Conservation (phyloP, 1,284 basidiomycete species). For the Paramarasmius palmivorus region DNA sequence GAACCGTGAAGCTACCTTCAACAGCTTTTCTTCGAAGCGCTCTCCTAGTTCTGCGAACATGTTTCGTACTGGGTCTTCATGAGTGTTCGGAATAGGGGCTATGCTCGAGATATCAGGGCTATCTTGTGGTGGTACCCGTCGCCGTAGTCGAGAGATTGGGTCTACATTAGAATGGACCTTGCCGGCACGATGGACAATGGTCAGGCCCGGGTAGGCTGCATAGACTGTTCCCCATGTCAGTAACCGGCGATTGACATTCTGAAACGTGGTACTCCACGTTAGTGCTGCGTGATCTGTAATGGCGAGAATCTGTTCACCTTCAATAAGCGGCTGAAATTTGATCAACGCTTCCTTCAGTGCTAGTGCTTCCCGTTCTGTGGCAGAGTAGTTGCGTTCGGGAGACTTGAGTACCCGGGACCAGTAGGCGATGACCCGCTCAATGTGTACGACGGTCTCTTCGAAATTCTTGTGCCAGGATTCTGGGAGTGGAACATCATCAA, state of each 20-base stretch:
- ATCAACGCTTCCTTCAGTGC: constrained; percentile 29
- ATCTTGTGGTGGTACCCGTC: constrained; percentile 3
- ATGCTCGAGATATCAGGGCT: constrained; percentile 1
- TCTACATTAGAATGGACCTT: constrained; percentile 32
- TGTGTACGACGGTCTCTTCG: constrained; percentile 26
- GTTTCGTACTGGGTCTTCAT: constrained; percentile 21
- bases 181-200: constrained; percentile 30
- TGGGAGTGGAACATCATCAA: constrained; percentile 13
- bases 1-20: too few relatives aligned
- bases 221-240: constrained; percentile 27
- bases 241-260: constrained; percentile 30
- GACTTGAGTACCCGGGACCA: constrained; percentile 24
- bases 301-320: constrained; percentile 26
- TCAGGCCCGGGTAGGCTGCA: constrained; percentile 26
- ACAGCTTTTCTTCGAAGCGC: constrained; percentile 27
- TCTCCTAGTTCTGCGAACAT: constrained; percentile 27
- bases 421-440: constrained; percentile 32
- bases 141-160: constrained; percentile 16
- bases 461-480: constrained; percentile 21
- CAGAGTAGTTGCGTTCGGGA: constrained; percentile 9
- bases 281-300: constrained; percentile 34
- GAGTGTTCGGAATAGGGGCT: neutral
- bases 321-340: constrained; percentile 21
- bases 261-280: constrained; percentile 28
- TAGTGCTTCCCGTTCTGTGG: constrained; percentile 26